phyloP scores from a whole-genome alignment of 2,329 filamentous ascomycete species.

The Botrytis byssoidea region DNA sequence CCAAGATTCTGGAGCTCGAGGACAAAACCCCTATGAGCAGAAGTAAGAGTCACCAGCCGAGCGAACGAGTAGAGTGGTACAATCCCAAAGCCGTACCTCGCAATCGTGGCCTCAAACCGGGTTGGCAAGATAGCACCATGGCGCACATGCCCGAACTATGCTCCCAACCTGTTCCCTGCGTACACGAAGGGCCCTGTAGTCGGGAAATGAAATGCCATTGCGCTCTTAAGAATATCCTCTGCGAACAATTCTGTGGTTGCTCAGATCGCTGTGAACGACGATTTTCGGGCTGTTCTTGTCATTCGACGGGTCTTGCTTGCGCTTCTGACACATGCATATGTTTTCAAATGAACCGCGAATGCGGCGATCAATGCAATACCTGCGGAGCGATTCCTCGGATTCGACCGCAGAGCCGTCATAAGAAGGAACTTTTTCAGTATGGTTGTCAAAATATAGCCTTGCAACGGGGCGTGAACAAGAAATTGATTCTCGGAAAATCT shows the following conservation, averaged over 20 bases:
- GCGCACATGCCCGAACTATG: conserved; percentile 37
- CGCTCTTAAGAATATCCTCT: conserved; percentile 59
- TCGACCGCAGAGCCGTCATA: conserved; percentile 64
- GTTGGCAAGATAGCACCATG: conserved; percentile 32
- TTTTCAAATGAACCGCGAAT: conserved; percentile 70
- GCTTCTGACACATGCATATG: conserved; percentile 66
- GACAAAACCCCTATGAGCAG: neutral
- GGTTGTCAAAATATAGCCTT: conserved; percentile 72
- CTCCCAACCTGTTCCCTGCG: conserved; percentile 54
- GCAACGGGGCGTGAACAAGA: conserved; percentile 65
- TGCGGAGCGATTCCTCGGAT: conserved; percentile 70
- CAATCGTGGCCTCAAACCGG: conserved; percentile 23
- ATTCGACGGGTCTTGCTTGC: conserved; percentile 58
- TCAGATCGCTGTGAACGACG: conserved; percentile 60
- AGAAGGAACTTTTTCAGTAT: conserved; percentile 53
- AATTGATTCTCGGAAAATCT: conserved; percentile 67
- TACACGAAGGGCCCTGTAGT: conserved; percentile 65
- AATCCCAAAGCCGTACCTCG: conserved; percentile 30
- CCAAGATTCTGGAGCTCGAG: conserved; percentile 24
- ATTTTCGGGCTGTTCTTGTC: conserved; percentile 66
- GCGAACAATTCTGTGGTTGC: conserved; percentile 71
- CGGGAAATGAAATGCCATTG: conserved; percentile 57
- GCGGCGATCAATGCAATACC: conserved; percentile 70
- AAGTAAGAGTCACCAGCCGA: neutral
- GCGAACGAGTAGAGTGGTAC: conserved; percentile 34